Evolutionary conservation across 1,284 basidiomycete species (phyloP), one percentile per base, ranked within the genome.

Genomic region (Malassezia brasiliensis): DNA sequence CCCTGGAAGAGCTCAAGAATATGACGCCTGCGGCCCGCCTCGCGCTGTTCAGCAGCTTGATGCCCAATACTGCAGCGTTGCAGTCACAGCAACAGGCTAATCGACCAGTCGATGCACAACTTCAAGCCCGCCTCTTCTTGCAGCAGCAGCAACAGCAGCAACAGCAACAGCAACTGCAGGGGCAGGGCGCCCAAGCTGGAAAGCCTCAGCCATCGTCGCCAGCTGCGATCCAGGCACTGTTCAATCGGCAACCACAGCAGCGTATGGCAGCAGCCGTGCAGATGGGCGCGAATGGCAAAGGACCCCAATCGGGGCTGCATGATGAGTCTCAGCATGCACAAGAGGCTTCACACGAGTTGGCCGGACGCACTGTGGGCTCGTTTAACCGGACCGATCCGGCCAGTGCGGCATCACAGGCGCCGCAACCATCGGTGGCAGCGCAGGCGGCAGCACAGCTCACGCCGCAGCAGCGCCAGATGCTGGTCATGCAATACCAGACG

Each of bases 1-100:
- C 67, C 1, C 50, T 70, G 20, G 66, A 73, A n/a, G 68, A 70
- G 38, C 56, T 73, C 50, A 69, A 68, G 57, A 70, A 64, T 37
- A 62, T 72, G 48, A 56, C 63, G 5, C 68, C 69, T 1, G 60
- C 65, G 1, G 56, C 63, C 12, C 59, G 68, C 7, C 61, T 66
- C 54, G 63, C 65, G 0, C 47, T 71, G 20, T 59, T 71, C 42
- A 63, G 68, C 50, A 63, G 60, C 37, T 62, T 68, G 53, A 63
- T 63, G 28, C 63, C 63, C 5, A 56, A 62, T 57, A 58, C 61
- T 0, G 61, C 40, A 9, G 41, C 39, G 9, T 31, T 45, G 60
- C 45, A 60, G 57, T 56, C 52, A 41, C 63, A 60, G 52, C 42
- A 45, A 10, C 32, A 30, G 17, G 41, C 25, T 4, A 50, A 47